Evolutionary conservation across 139 green algal species (phyloP).

Genomic region (Dunaliella primolecta): DNA sequence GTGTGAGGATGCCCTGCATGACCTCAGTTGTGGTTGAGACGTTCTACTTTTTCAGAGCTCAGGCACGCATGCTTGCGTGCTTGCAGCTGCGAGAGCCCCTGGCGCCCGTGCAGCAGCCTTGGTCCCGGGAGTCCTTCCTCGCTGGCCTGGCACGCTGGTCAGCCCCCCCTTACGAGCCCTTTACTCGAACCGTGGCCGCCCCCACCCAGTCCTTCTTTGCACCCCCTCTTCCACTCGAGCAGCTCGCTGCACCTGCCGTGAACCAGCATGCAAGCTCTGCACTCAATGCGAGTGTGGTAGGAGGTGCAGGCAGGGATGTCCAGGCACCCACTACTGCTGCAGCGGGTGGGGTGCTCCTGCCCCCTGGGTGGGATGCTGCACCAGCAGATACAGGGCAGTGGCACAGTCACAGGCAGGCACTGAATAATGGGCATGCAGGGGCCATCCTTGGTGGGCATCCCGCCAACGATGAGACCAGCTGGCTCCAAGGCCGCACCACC

Average conservation of each 20-base stretch:
- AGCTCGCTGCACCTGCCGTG: slow-evolving; percentile 7
- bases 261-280: neutral
- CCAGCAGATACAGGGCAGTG: too few relatives aligned
- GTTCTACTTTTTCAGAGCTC: too few relatives aligned
- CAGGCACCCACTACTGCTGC: neutral
- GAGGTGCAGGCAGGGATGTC: neutral
- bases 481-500: too few relatives aligned
- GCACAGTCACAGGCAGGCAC: too few relatives aligned
- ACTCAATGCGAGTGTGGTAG: too few relatives aligned
- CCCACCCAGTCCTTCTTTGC: neutral
- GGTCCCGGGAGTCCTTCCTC: slow-evolving; percentile 33
- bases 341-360: neutral
- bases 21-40: too few relatives aligned
- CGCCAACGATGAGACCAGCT: too few relatives aligned
- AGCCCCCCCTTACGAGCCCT: slow-evolving; percentile 16
- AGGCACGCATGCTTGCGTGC: too few relatives aligned
- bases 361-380: neutral
- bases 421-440: too few relatives aligned
- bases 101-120: slow-evolving; percentile 50
- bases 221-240: neutral
- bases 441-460: too few relatives aligned
- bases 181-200: slow-evolving; percentile 19
- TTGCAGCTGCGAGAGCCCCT: slow-evolving; percentile 90
- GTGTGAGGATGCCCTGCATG: too few relatives aligned
- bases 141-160: slow-evolving; percentile 66